Evolutionary conservation across 805 yeast genomes (phyloP).

Genomic region (Wickerhamiella alocasiicola): DNA sequence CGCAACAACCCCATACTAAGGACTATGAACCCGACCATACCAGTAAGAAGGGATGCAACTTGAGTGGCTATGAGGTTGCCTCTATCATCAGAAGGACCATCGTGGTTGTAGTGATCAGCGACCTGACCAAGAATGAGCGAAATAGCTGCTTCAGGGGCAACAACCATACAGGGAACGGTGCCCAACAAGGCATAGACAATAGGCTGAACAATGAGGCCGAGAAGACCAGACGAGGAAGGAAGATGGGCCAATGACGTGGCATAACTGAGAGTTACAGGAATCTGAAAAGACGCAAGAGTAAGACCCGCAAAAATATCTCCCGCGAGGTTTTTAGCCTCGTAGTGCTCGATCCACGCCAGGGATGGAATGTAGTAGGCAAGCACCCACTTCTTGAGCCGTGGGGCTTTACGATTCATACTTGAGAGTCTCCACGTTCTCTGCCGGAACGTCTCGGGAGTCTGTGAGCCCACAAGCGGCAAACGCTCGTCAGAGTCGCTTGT

Average conservation of each 20-base stretch:
- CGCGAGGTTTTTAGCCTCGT: conserved; percentile 29
- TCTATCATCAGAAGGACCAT: conserved; percentile 22
- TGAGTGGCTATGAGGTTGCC: conserved; percentile 35
- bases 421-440: background rate
- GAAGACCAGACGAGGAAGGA: conserved; percentile 68
- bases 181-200: conserved; percentile 68
- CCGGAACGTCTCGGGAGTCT: no score
- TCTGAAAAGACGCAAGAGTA: conserved; percentile 79
- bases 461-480: no score
- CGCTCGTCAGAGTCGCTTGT: no score
- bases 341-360: conserved; percentile 41
- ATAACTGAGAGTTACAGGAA: conserved; percentile 74
- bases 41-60: conserved; percentile 55
- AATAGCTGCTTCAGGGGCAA: conserved; percentile 86
- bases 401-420: background rate
- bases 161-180: conserved; percentile 77
- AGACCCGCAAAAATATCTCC: conserved; percentile 75
- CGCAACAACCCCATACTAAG: conserved; percentile 68
- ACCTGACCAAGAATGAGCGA: conserved; percentile 74
- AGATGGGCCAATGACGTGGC: conserved; percentile 77
- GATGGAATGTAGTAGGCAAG: conserved; percentile 43
- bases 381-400: conserved; percentile 21
- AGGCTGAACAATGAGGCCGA: conserved; percentile 67
- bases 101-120: conserved; percentile 43
- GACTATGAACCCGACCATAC: conserved; percentile 60